These are phyloP conservation scores for Papiliotrema flavescens DNA, from an alignment of 1,284 basidiomycete genomes.

Conservation along the genomic window DNA sequence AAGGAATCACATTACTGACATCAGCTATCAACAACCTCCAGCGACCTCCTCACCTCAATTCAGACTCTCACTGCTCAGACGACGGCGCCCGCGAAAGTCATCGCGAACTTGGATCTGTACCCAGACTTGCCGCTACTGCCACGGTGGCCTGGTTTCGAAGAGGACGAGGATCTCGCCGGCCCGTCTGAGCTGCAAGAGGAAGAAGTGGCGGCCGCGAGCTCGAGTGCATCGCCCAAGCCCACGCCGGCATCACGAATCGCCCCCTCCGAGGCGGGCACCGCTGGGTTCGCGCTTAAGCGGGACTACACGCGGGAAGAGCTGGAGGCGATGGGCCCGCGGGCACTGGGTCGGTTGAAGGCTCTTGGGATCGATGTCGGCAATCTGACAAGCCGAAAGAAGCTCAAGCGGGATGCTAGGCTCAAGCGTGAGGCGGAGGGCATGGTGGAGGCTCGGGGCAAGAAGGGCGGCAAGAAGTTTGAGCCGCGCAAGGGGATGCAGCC, in stretches of 20 bases:
- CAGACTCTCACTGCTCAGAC: not conserved
- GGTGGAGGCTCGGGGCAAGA: slow-evolving; percentile 9
- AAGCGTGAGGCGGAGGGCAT: slow-evolving; percentile 7
- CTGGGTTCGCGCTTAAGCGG: slow-evolving; percentile 4
- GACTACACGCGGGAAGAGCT: slow-evolving; percentile 22
- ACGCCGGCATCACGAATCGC: not conserved
- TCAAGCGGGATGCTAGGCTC: slow-evolving; percentile 14
- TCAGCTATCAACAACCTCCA: not conserved
- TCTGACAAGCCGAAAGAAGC: slow-evolving; percentile 23
- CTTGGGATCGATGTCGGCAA: slow-evolving; percentile 39
- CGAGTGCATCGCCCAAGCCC: not conserved
- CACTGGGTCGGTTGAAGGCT: slow-evolving; percentile 43
- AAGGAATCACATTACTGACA: not conserved
- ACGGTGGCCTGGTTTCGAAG: slow-evolving; percentile 46
- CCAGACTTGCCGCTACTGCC: slow-evolving; percentile 40
- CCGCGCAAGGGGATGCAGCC: slow-evolving; percentile 1
- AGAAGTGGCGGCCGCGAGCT: not conserved
- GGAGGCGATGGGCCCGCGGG: slow-evolving; percentile 25
- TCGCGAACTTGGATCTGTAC: slow-evolving; percentile 35
- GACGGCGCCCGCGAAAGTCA: slow-evolving; percentile 2
- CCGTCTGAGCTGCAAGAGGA: slow-evolving; percentile 9
- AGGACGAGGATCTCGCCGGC: slow-evolving; percentile 39
- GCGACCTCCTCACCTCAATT: not conserved
- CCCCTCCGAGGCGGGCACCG: not conserved
- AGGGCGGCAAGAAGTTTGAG: slow-evolving; percentile 10